A percentile compares a stretch with the other conserved stretches of the same genome.
Conservation (phyloP, 1,284 basidiomycete genomes). For the Puccinia novopanici region DNA sequence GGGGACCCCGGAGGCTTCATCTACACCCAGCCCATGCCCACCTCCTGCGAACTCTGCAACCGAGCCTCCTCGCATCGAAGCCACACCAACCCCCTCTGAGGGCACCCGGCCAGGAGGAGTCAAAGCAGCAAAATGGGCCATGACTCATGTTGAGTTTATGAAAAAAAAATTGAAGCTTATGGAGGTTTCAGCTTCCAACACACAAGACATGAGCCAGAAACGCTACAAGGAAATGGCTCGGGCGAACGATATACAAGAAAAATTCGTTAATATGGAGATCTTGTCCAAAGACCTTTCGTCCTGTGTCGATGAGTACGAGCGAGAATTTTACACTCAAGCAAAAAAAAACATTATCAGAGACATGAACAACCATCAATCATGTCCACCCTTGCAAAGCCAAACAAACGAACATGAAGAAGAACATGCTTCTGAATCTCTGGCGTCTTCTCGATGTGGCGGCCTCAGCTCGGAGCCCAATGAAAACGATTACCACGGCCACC, state of each 20-base stretch:
- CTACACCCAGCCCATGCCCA: neutral
- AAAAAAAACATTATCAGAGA: neutral
- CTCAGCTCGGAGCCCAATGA: too few relatives aligned
- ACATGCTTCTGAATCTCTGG: too few relatives aligned
- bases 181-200: neutral
- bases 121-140: conserved; percentile 4
- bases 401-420: too few relatives aligned
- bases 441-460: too few relatives aligned
- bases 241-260: neutral
- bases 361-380: too few relatives aligned
- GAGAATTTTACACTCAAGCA: neutral
- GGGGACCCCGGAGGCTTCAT: neutral
- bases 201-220: neutral
- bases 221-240: neutral
- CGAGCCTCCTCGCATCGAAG: neutral
- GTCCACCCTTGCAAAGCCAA: too few relatives aligned
- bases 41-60: neutral
- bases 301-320: neutral
- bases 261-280: conserved; percentile 1
- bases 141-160: neutral
- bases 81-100: neutral
- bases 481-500: too few relatives aligned
- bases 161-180: conserved; percentile 7
- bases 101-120: neutral
- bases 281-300: neutral